A percentile compares a stretch with the other conserved stretches of the same genome.
Evolutionary conservation across 768 basidiomycete genomes (phyloP).

Genomic region (Naganishia vishniacii): DNA sequence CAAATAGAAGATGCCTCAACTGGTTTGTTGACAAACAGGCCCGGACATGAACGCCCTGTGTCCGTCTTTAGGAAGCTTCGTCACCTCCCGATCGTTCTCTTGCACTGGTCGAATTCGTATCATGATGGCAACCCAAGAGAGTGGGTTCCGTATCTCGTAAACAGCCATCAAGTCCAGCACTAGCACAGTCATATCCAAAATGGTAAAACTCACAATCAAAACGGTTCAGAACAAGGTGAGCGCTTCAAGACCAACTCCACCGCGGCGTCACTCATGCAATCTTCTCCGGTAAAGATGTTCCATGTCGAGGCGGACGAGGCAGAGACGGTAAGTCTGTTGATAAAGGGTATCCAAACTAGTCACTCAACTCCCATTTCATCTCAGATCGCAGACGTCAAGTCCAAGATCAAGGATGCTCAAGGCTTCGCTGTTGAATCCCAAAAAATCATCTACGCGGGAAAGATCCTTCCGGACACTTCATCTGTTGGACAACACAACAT

Average conservation of each 20-base stretch:
- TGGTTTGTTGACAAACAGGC: conserved; percentile 18
- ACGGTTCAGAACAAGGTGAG: conserved; percentile 73
- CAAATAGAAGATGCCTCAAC: conserved; percentile 11
- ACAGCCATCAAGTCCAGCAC: too few species aligned
- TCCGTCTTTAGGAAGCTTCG: background rate
- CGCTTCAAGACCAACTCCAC: background rate
- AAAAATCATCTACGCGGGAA: conserved; percentile 94
- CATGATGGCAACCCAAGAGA: background rate
- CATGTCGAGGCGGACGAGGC: conserved; percentile 71
- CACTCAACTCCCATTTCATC: too few species aligned
- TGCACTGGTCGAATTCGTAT: background rate
- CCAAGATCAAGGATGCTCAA: conserved; percentile 71
- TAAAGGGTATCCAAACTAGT: background rate
- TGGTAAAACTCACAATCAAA: conserved; percentile 90
- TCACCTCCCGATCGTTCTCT: background rate
- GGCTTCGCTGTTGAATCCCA: conserved; percentile 68
- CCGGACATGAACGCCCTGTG: too few species aligned
- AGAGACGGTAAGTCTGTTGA: conserved; percentile 55
- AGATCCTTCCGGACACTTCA: conserved; percentile 82
- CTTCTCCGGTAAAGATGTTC: conserved; percentile 57
- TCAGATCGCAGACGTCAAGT: conserved; percentile 67
- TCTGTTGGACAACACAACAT: conserved; percentile 79
- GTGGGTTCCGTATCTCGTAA: too few species aligned
- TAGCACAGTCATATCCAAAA: conserved; percentile 27
- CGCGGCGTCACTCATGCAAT: background rate